Conservation (phyloP, 2,329 filamentous ascomycete species). For the Colletotrichum echinochloae region DNA sequence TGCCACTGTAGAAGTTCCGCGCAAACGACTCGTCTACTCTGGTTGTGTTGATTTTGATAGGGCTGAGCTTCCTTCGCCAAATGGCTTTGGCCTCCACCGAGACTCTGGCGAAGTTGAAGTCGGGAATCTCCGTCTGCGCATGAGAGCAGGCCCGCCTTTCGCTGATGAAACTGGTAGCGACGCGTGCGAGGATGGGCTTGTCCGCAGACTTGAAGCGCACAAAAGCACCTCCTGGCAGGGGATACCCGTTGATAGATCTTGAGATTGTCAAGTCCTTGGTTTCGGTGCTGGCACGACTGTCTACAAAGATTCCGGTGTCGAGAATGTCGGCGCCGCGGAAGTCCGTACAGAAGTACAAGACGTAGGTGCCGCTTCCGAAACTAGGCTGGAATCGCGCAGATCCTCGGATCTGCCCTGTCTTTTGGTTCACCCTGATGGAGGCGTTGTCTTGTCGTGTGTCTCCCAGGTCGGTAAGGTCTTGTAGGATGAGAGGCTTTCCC, state of each 20-base stretch:
- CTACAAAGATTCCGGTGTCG: slow-evolving; percentile 71
- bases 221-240: slow-evolving; percentile 72
- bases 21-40: slow-evolving; percentile 66
- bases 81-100: slow-evolving; percentile 63
- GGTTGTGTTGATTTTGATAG: slow-evolving; percentile 65
- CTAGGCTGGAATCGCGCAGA: slow-evolving; percentile 72
- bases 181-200: slow-evolving; percentile 70
- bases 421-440: slow-evolving; percentile 64
- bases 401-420: slow-evolving; percentile 72
- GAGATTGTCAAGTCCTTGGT: slow-evolving; percentile 62
- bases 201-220: slow-evolving; percentile 65
- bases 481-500: slow-evolving; percentile 68
- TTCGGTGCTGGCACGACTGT: slow-evolving; percentile 64
- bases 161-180: slow-evolving; percentile 78
- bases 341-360: slow-evolving; percentile 75
- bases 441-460: slow-evolving; percentile 70
- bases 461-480: slow-evolving; percentile 74
- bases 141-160: slow-evolving; percentile 74
- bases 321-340: slow-evolving; percentile 69
- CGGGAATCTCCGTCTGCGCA: slow-evolving; percentile 76
- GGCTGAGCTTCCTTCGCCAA: slow-evolving; percentile 72
- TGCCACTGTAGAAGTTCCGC: slow-evolving; percentile 76
- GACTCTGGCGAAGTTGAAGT: slow-evolving; percentile 71
- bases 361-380: slow-evolving; percentile 72
- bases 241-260: slow-evolving; percentile 64